Evolutionary conservation across 352 stramenopile genomes (phyloP), one percentile per base, ranked within the genome.

Genomic region (Phytopythium mirpurense): DNA sequence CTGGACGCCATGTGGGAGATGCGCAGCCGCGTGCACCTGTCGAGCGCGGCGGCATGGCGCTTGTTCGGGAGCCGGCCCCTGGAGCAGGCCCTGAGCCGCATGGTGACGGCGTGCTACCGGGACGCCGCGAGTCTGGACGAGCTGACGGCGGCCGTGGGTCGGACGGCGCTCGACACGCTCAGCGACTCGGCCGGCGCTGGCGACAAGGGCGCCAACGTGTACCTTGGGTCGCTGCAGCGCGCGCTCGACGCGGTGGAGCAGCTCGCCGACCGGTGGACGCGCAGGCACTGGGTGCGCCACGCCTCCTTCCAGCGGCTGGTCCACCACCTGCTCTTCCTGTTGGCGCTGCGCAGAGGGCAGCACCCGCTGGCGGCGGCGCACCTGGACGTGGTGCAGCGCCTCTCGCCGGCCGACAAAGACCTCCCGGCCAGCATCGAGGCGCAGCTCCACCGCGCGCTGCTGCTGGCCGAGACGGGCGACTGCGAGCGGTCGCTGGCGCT

Each of bases 1-100:
- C 64, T 91, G 16, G 63, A 87, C 24, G 72, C 56, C 1, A 62
- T 88, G 32, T 91, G 81, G 81, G 72, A 68, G 40, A 44, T 91
- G 27, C 80, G 80, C 38, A 76, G 78, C n/a, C 84, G 82, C 62
- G 57, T 78, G 2, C 67, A 61, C n/a, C 60, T 83, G 1, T 72
- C 72, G 8, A 55, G 68, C 12, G 66, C 76, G 1, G 55, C 69
- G 23, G 64, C 61, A 9, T 91, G 78, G 77, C 66, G 62, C 18
- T 26, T 88, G 18, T 77, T 82, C 26, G 81, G 81, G 0, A 67
- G 75, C 12, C 68, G 67, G 5, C 69, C 76, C 3, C 62, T 91
- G 18, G 64, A 62, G 4, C 51, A 77, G 19, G 54, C 72, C 12
- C 85, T 86, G 11, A 72, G 65, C 49, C 69, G 66, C 2, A 56